These are phyloP conservation scores for Protostelium mycophagum DNA, from an alignment of 78 protist genomes.

Conservation along the genomic window DNA sequence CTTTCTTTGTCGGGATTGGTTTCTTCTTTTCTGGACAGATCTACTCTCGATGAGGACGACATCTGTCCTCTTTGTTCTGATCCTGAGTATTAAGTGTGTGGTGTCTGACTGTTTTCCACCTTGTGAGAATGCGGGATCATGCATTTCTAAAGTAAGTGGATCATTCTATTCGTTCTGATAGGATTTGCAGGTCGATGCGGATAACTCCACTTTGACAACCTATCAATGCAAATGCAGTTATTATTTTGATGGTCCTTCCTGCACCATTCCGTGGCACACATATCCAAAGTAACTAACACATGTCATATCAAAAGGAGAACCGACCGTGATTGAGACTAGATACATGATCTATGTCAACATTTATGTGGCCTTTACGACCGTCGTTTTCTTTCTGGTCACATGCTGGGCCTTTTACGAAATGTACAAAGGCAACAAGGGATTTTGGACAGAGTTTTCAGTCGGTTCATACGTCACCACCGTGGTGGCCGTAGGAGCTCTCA, in stretches of 20 bases:
- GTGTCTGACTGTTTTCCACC: background rate
- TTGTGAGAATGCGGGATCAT: background rate
- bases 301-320: background rate
- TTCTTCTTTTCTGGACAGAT: too few relatives aligned
- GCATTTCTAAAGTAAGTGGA: background rate
- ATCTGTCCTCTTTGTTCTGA: too few relatives aligned
- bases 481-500: background rate
- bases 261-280: background rate
- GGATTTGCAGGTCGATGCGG: background rate
- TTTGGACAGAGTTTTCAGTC: background rate
- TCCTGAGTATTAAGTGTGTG: too few relatives aligned
- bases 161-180: background rate
- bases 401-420: background rate
- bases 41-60: too few relatives aligned
- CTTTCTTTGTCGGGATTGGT: too few relatives aligned
- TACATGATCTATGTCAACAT: background rate
- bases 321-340: background rate
- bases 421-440: background rate
- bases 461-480: background rate
- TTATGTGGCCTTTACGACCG: background rate
- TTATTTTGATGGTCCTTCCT: background rate
- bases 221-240: background rate
- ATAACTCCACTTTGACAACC: background rate
- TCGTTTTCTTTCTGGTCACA: background rate
- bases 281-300: background rate